phyloP scores from a whole-genome alignment of 2,329 filamentous ascomycete genomes.

The Nemania sp. region DNA sequence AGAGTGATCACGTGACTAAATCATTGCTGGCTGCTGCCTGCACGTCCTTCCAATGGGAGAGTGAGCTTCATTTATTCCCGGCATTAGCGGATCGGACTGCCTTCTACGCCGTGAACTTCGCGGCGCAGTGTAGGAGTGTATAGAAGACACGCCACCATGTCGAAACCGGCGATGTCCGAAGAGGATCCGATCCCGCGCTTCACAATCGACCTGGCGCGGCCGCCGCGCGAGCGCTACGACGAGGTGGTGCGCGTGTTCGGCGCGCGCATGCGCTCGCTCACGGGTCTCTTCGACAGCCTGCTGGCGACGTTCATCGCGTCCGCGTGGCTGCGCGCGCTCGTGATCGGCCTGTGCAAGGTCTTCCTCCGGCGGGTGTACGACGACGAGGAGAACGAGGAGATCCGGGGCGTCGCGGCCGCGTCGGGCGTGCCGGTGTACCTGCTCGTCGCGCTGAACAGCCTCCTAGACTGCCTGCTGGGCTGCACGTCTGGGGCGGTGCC shows the following conservation, averaged over 20 bases:
- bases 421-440: constrained; percentile 61
- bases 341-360: constrained; percentile 38
- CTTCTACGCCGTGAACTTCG: background rate
- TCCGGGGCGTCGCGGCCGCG: constrained; percentile 59
- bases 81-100: background rate
- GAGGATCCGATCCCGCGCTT: constrained; percentile 31
- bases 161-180: background rate
- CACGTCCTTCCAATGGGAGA: too few species aligned
- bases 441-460: constrained; percentile 64
- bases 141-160: constrained; percentile 16
- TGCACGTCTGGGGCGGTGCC: constrained; percentile 59
- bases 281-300: constrained; percentile 55
- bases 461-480: constrained; percentile 67
- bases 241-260: constrained; percentile 52
- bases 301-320: constrained; percentile 40
- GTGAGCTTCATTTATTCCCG: background rate
- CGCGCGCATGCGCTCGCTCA: constrained; percentile 48
- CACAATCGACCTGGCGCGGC: constrained; percentile 58
- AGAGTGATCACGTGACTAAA: too few species aligned
- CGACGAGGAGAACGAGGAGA: constrained; percentile 62
- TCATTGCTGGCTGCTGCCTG: too few species aligned
- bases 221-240: constrained; percentile 56
- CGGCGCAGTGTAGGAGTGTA: background rate
- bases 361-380: constrained; percentile 54
- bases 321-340: constrained; percentile 29